Percentiles rank a stretch among this genome's conserved stretches.
Conservation (phyloP, 257 asterid species). For the Penstemon eatonii region DNA sequence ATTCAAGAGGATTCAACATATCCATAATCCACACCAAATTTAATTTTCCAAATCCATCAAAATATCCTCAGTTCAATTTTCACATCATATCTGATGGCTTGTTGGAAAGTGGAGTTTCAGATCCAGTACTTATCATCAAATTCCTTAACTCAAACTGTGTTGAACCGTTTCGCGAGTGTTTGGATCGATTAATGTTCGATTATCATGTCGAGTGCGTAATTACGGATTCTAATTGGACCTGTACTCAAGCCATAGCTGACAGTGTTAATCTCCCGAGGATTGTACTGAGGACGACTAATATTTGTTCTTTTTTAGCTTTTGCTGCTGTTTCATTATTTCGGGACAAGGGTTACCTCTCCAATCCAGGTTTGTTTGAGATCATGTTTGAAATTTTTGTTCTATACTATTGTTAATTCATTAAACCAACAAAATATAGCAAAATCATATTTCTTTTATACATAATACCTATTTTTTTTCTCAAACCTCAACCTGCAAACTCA, state of each 20-base stretch:
- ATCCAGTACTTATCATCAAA: slow-evolving; percentile 17
- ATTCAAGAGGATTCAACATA: no score
- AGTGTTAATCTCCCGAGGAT: slow-evolving; percentile 40
- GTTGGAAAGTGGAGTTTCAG: not conserved
- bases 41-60: no score
- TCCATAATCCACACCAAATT: no score
- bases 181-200: no score
- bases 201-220: slow-evolving; percentile 23
- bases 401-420: not conserved
- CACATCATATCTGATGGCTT: no score
- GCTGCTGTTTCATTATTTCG: slow-evolving; percentile 27
- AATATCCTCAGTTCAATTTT: no score
- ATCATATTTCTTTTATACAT: no score
- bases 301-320: slow-evolving; percentile 33
- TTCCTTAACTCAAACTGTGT: slow-evolving; percentile 21
- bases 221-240: slow-evolving; percentile 31
- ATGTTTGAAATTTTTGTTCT: not conserved
- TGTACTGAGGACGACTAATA: slow-evolving; percentile 34
- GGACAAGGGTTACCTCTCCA: slow-evolving; percentile 28
- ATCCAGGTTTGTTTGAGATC: slow-evolving; percentile 24
- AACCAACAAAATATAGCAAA: no score
- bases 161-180: no score
- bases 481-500: no score
- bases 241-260: slow-evolving; percentile 38
- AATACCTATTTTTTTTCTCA: no score